Evolutionary conservation across 2,329 filamentous ascomycete genomes (phyloP).

Genomic region (Paraconiothyrium sp.): DNA sequence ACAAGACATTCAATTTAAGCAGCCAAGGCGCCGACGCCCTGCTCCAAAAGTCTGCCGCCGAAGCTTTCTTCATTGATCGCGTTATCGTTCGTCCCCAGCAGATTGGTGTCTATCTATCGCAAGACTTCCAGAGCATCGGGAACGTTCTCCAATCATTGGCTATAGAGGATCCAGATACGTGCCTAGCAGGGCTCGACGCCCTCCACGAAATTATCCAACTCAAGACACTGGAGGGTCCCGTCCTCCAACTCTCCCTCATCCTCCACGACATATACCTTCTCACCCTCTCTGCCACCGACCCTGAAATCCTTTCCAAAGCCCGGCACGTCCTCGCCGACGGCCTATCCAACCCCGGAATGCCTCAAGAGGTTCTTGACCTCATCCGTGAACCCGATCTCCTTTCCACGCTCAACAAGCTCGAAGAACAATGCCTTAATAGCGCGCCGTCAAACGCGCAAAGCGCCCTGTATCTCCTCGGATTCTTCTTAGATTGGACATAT

Average conservation of each 20-base stretch:
- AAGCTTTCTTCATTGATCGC: slow-evolving; percentile 38
- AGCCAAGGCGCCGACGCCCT: slow-evolving; percentile 25
- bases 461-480: slow-evolving; percentile 41
- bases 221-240: slow-evolving; percentile 16
- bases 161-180: slow-evolving; percentile 36
- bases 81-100: slow-evolving; percentile 30
- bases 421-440: slow-evolving; percentile 36
- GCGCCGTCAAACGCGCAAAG: slow-evolving; percentile 45
- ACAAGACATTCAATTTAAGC: slow-evolving; percentile 25
- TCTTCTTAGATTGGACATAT: slow-evolving; percentile 44
- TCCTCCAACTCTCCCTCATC: slow-evolving; percentile 30
- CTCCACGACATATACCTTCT: slow-evolving; percentile 34
- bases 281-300: slow-evolving; percentile 27
- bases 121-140: slow-evolving; percentile 33
- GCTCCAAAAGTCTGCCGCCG: slow-evolving; percentile 31
- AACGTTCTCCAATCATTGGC: slow-evolving; percentile 36
- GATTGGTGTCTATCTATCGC: slow-evolving; percentile 23
- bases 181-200: slow-evolving; percentile 33
- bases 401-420: slow-evolving; percentile 33
- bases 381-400: slow-evolving; percentile 25
- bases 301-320: slow-evolving; percentile 42
- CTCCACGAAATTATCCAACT: slow-evolving; percentile 31
- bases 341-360: slow-evolving; percentile 21
- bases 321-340: slow-evolving; percentile 38
- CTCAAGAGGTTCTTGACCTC: slow-evolving; percentile 29